Percentiles rank a stretch among this genome's conserved stretches.
Conservation (phyloP, 2,329 filamentous ascomycete species). For the Drechslerella stenobrocha region DNA sequence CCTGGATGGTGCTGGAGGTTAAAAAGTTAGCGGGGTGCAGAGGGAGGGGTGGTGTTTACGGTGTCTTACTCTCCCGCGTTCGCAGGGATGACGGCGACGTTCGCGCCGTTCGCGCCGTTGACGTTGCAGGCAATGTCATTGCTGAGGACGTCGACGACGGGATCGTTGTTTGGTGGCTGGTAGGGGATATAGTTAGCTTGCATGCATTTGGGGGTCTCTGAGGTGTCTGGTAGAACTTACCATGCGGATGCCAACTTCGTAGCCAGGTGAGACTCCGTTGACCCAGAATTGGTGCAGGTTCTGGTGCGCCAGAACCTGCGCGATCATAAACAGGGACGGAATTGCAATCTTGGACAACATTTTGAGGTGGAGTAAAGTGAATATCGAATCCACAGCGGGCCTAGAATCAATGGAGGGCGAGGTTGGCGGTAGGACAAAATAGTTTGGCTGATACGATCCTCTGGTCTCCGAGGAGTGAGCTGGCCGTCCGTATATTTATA, state of each 20-base stretch:
- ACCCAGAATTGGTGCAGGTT: slow-evolving; percentile 58
- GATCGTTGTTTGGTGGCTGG: slow-evolving; percentile 45
- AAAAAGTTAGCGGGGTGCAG: too few species aligned
- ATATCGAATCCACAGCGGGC: slow-evolving; percentile 32
- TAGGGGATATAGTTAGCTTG: background rate
- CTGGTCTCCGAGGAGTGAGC: background rate
- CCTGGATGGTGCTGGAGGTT: slow-evolving; percentile 48
- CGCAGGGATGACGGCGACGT: slow-evolving; percentile 54
- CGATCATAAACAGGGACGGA: slow-evolving; percentile 33
- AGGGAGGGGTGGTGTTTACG: slow-evolving; percentile 54
- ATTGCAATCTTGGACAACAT: slow-evolving; percentile 36
- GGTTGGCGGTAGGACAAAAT: slow-evolving; percentile 18
- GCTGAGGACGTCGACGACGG: slow-evolving; percentile 41
- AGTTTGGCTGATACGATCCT: background rate
- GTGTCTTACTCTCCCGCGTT: slow-evolving; percentile 45
- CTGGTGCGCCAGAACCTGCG: slow-evolving; percentile 54
- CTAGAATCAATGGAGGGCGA: slow-evolving; percentile 37
- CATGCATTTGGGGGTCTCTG: background rate
- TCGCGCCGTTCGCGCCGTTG: slow-evolving; percentile 45
- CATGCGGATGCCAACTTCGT: slow-evolving; percentile 50
- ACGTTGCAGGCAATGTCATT: slow-evolving; percentile 45
- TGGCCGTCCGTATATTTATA: slow-evolving; percentile 35
- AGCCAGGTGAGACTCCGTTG: slow-evolving; percentile 53
- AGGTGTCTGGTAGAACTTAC: slow-evolving; percentile 19
- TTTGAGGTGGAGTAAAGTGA: slow-evolving; percentile 6